Percentiles rank a stretch among this genome's conserved stretches.
phyloP scores from a whole-genome alignment of 768 basidiomycete genomes.

The Boletus rubroflammeus region DNA sequence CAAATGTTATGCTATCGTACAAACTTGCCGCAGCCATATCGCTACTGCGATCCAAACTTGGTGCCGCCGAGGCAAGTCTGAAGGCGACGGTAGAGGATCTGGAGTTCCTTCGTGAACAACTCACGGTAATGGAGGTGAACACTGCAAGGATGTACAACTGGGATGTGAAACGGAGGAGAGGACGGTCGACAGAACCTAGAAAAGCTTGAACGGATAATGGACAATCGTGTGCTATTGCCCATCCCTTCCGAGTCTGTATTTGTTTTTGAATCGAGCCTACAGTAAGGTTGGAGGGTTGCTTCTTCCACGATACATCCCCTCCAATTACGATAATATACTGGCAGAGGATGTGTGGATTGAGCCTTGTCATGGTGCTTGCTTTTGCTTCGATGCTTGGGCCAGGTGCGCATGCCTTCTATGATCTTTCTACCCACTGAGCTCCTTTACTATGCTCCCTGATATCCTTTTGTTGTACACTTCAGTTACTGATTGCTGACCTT shows the following conservation, averaged over 20 bases:
- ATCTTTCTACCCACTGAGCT: too few species aligned
- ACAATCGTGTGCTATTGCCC: not conserved
- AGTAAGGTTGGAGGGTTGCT: too few species aligned
- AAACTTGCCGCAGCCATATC: conserved; percentile 72
- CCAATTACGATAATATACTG: too few species aligned
- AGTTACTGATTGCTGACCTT: too few species aligned
- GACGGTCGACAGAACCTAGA: conserved; percentile 37
- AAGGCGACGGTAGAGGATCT: conserved; percentile 78
- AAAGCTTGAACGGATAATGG: conserved; percentile 10
- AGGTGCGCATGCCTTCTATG: too few species aligned
- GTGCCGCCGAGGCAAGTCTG: conserved; percentile 62
- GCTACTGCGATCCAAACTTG: conserved; percentile 72
- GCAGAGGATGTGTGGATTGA: too few species aligned
- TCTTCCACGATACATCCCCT: not conserved
- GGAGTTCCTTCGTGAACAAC: conserved; percentile 89
- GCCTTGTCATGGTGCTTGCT: too few species aligned
- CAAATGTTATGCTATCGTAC: conserved; percentile 97
- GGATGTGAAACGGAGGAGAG: conserved; percentile 84
- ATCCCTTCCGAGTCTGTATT: not conserved
- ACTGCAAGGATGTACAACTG: conserved; percentile 95
- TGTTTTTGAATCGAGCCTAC: not conserved
- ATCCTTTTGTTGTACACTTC: too few species aligned
- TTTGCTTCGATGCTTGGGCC: too few species aligned
- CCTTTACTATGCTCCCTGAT: too few species aligned
- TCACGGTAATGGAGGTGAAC: conserved; percentile 96